Conservation (phyloP, 352 stramenopile genomes). For the Blastocystis sp. region DNA sequence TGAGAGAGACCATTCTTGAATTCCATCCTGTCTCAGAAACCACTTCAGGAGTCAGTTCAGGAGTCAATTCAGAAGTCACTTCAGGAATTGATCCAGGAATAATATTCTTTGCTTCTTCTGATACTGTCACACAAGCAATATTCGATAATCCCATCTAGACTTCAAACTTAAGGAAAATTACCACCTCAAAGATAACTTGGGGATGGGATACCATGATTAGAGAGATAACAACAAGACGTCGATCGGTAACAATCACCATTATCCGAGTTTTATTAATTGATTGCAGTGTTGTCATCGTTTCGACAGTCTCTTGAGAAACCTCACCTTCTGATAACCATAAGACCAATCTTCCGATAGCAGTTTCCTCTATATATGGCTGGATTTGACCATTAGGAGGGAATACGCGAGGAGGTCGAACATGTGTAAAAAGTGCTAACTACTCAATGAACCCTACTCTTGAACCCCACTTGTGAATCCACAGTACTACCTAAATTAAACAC, state of each 20-base stretch:
- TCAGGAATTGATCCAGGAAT: too few relatives aligned
- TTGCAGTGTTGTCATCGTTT: not conserved
- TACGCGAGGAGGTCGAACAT: not conserved
- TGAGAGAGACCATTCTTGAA: too few relatives aligned
- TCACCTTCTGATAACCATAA: not conserved
- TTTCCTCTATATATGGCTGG: not conserved
- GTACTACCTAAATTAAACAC: not conserved
- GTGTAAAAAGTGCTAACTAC: slow-evolving; percentile 1
- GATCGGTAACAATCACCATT: slow-evolving; percentile 3
- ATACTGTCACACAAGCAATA: not conserved
- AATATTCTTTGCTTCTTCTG: not conserved
- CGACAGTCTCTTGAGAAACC: not conserved
- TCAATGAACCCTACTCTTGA: not conserved
- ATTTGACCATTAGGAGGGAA: not conserved
- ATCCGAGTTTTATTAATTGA: not conserved
- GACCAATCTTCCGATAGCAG: not conserved
- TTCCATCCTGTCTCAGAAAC: too few relatives aligned
- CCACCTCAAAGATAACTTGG: slow-evolving; percentile 8
- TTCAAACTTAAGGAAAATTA: not conserved
- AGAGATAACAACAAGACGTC: not conserved
- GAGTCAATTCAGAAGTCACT: too few relatives aligned
- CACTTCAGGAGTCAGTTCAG: too few relatives aligned
- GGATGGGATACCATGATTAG: not conserved
- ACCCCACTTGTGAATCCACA: not conserved
- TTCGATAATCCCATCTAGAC: not conserved